Evolutionary conservation across 805 yeast genomes (phyloP), one percentile per base, ranked within the genome.

Genomic region (Metschnikowia santaceciliae): DNA sequence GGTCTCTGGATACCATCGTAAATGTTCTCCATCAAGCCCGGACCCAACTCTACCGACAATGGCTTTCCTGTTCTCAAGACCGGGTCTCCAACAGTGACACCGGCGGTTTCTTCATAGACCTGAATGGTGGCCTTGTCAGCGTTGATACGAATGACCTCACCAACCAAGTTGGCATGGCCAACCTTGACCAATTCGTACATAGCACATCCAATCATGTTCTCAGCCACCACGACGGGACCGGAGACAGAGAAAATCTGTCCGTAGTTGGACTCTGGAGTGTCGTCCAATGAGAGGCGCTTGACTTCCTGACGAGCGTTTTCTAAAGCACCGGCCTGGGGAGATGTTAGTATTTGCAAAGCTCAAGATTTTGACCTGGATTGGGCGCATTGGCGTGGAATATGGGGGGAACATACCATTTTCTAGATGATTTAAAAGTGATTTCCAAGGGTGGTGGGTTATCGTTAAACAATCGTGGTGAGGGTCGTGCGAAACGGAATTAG

Each of bases 1-100:
- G 99, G 99, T 78, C 99, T 90, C 77, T 94, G 99, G 71, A 94
- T 94, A 79, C 99, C 99, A 73, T 94, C 99, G 68, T 94, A 94
- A 69, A 94, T 94, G 61, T 96, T 94, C 75, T 94, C 99, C 96
- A 94, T 91, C 64, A 94, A 81, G 70, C 99, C 99, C 32, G 99
- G 99, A 67, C 99, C 99, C 68, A 94, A 79, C 75, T 94, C 99
- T 49, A 94, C 99, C 47, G 97, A 90, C 61, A 94, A 79, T n/a
- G 99, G 99, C 73, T 94, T 90, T 57, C 99, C 99, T 6, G 99
- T 94, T 77, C 99, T 86, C 64, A 89, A 76, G 48, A 94, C 99
- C 2, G 99, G 99, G 70, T 94, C 99, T 65, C 99, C 99, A 43
- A 94, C 98, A 42, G 97, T 92, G 52, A 94, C 94, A 76, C 99